Percentiles rank a stretch among this genome's conserved stretches.
These are phyloP conservation scores for Chalciporus pseudorubinellus DNA, from an alignment of 768 basidiomycete species.

Conservation along the genomic window DNA sequence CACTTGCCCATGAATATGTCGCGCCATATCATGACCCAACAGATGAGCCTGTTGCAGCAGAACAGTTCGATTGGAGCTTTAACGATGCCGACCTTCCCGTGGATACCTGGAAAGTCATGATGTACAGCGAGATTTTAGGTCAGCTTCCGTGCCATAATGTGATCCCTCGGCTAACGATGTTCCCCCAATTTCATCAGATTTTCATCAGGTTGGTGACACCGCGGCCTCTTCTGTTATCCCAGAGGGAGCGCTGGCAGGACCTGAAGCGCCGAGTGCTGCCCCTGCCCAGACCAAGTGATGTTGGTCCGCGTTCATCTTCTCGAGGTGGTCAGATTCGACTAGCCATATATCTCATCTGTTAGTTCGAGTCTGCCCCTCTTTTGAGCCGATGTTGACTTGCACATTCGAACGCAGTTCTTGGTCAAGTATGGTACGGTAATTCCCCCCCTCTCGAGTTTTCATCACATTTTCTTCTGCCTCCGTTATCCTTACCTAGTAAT, in stretches of 20 bases:
- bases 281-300: constrained; percentile 15
- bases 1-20: constrained; percentile 91
- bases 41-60: constrained; percentile 90
- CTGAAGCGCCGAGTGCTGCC: constrained; percentile 36
- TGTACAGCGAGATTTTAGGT: constrained; percentile 99
- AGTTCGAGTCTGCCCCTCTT: neutral
- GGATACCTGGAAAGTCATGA: constrained; percentile 99
- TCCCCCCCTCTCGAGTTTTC: constrained; percentile 2
- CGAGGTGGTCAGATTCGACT: neutral
- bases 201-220: constrained; percentile 73
- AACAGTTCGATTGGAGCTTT: constrained; percentile 99
- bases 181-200: constrained; percentile 48
- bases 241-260: constrained; percentile 69
- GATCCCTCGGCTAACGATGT: neutral
- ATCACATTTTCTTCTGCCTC: constrained; percentile 1
- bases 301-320: neutral
- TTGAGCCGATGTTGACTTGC: constrained; percentile 1
- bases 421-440: constrained; percentile 18
- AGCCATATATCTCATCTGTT: constrained; percentile 15
- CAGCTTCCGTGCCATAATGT: constrained; percentile 25
- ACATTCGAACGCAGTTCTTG: constrained; percentile 5
- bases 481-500: constrained; percentile 14
- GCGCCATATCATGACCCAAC: constrained; percentile 98
- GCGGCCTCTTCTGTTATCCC: constrained; percentile 37
- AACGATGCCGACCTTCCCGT: constrained; percentile 98